A percentile compares a stretch with the other conserved stretches of the same genome.
Conservation (phyloP, 345 rosid species). For the Gossypioides kirkii region DNA sequence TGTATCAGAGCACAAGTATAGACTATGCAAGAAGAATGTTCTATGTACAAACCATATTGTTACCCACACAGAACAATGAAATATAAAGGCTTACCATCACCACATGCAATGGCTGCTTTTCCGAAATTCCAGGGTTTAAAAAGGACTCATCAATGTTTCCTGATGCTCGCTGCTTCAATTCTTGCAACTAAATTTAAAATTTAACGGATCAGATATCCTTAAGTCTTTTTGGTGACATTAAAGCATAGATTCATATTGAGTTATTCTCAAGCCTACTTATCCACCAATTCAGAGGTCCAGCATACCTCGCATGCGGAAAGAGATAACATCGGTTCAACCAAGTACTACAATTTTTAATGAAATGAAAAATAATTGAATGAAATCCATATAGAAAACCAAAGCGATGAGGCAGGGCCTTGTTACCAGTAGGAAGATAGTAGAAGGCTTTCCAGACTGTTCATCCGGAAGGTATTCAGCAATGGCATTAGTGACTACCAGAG, state of each 20-base stretch:
- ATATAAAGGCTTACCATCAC: conserved; percentile 57
- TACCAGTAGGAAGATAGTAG: conserved; percentile 95
- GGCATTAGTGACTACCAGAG: conserved; percentile 77
- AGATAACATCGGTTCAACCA: background rate
- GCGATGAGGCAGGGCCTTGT: background rate
- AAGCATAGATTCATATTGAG: background rate
- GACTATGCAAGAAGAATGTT: background rate
- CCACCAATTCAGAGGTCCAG: background rate
- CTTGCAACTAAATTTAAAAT: conserved; percentile 69
- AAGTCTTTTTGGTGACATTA: background rate
- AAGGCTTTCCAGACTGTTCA: conserved; percentile 69
- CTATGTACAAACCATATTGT: background rate
- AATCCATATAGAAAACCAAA: background rate
- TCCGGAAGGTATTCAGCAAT: conserved; percentile 92
- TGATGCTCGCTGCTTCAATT: conserved; percentile 81
- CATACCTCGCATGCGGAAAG: background rate
- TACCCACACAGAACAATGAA: background rate
- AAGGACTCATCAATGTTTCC: conserved; percentile 65
- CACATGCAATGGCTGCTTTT: conserved; percentile 95
- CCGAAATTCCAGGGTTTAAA: conserved; percentile 83
- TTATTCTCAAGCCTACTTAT: background rate
- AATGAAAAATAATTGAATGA: background rate
- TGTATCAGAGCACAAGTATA: background rate
- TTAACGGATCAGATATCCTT: conserved; percentile 15
- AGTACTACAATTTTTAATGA: background rate